These are phyloP conservation scores for Alternaria burnsii DNA, from an alignment of 2,329 filamentous ascomycete genomes.

Conservation along the genomic window DNA sequence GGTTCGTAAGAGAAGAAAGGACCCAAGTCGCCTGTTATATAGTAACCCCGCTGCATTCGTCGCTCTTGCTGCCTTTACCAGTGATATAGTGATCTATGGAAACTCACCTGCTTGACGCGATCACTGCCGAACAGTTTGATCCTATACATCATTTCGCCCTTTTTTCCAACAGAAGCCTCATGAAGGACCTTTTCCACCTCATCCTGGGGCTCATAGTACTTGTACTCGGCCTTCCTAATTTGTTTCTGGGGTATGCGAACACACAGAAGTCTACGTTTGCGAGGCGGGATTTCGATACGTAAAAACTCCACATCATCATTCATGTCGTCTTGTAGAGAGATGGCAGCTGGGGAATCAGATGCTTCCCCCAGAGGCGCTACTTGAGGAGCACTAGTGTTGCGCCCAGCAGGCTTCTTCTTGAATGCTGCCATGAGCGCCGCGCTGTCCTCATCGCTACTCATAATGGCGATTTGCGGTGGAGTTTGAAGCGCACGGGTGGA, in stretches of 20 bases:
- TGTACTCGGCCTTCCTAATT: slow-evolving; percentile 44
- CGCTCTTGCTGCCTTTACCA: slow-evolving; percentile 6
- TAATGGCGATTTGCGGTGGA: slow-evolving; percentile 6
- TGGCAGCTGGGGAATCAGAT: slow-evolving; percentile 24
- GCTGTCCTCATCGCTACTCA: slow-evolving; percentile 40
- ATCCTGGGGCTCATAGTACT: slow-evolving; percentile 41
- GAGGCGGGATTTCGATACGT: neutral
- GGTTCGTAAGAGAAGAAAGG: neutral
- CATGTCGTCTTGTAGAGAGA: slow-evolving; percentile 24
- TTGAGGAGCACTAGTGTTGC: neutral
- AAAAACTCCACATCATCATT: neutral
- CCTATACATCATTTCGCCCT: slow-evolving; percentile 49
- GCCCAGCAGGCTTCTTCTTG: slow-evolving; percentile 16
- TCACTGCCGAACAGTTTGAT: slow-evolving; percentile 56
- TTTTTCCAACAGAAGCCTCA: slow-evolving; percentile 40
- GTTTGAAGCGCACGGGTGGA: neutral
- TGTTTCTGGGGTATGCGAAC: slow-evolving; percentile 38
- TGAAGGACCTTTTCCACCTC: slow-evolving; percentile 53
- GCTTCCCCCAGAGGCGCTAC: slow-evolving; percentile 6
- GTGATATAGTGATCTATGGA: neutral
- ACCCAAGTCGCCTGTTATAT: neutral
- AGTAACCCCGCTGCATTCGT: neutral
- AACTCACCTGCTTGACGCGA: slow-evolving; percentile 53
- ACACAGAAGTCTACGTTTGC: slow-evolving; percentile 26
- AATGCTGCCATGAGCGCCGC: slow-evolving; percentile 42